Conservation (phyloP, 2,329 filamentous ascomycete genomes). For the Blastomyces gilchristii region DNA sequence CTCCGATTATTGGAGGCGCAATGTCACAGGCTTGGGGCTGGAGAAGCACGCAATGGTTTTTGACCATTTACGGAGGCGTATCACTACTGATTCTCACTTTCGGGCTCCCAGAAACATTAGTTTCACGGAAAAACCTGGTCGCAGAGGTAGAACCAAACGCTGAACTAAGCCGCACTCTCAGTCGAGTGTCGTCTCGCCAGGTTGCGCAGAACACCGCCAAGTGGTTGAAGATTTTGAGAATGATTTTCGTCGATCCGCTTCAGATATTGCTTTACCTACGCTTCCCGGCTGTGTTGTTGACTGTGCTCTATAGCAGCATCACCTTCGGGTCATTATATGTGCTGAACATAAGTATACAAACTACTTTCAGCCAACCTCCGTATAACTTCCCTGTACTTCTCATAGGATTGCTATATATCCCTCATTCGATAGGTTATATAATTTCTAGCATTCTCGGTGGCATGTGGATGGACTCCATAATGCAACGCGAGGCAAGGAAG, state of each 20-base stretch:
- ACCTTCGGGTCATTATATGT: conserved; percentile 68
- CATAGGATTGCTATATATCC: conserved; percentile 68
- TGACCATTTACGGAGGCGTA: conserved; percentile 55
- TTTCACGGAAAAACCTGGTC: conserved; percentile 22
- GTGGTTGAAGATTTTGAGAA: conserved; percentile 45
- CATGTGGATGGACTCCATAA: conserved; percentile 69
- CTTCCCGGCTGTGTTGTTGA: conserved; percentile 62
- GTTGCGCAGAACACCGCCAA: conserved; percentile 51
- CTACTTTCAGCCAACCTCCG: conserved; percentile 54
- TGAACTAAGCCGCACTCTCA: conserved; percentile 21
- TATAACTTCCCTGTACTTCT: conserved; percentile 61
- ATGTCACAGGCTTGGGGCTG: conserved; percentile 61
- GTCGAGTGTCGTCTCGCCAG: conserved; percentile 51
- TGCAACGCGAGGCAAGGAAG: conserved; percentile 62
- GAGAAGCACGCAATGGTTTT: conserved; percentile 69
- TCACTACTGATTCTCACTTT: conserved; percentile 34
- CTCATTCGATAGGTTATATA: conserved; percentile 63
- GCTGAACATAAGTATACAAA: conserved; percentile 65
- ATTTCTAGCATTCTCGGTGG: conserved; percentile 59
- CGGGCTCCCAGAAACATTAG: conserved; percentile 37
- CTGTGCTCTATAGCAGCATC: conserved; percentile 63
- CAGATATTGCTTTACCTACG: conserved; percentile 60
- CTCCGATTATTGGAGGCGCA: conserved; percentile 66
- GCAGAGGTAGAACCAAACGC: conserved; percentile 18
- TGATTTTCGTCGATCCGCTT: conserved; percentile 61